Evolutionary conservation across 2,329 filamentous ascomycete species (phyloP).

Genomic region (Aureobasidium pullulans): DNA sequence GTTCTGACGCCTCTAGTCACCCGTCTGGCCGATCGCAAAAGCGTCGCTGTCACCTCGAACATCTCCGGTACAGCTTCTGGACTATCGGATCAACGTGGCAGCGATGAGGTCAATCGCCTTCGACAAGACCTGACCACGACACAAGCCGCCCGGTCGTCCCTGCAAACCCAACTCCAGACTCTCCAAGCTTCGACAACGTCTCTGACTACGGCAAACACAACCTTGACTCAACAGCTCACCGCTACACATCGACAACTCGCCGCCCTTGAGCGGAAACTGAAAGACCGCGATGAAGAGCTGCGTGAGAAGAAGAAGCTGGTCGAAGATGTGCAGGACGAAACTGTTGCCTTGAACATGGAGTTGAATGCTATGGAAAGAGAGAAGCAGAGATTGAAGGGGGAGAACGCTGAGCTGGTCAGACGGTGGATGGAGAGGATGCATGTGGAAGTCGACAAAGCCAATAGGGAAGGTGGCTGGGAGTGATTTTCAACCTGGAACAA

Average conservation of each 20-base stretch:
- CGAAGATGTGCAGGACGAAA: conserved; percentile 86
- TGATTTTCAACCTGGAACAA: background rate
- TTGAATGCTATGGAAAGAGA: conserved; percentile 78
- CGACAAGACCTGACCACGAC: conserved; percentile 49
- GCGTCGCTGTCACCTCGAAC: conserved; percentile 24
- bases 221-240: conserved; percentile 64
- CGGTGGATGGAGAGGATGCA: conserved; percentile 87
- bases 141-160: conserved; percentile 16
- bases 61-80: conserved; percentile 13
- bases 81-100: background rate
- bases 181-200: conserved; percentile 16
- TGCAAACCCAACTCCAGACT: conserved; percentile 41
- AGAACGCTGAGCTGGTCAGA: conserved; percentile 84
- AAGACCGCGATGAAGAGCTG: conserved; percentile 79
- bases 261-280: conserved; percentile 57
- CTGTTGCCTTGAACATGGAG: conserved; percentile 79
- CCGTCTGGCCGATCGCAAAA: conserved; percentile 38
- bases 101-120: conserved; percentile 26
- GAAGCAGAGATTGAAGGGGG: conserved; percentile 62
- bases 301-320: conserved; percentile 75
- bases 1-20: conserved; percentile 30
- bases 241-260: conserved; percentile 58
- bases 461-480: conserved; percentile 37
- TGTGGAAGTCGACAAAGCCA: conserved; percentile 82
- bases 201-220: conserved; percentile 62